Base-by-base conservation (phyloP, 305 asterid genomes). In the Fraxinus dipetala region DNA sequence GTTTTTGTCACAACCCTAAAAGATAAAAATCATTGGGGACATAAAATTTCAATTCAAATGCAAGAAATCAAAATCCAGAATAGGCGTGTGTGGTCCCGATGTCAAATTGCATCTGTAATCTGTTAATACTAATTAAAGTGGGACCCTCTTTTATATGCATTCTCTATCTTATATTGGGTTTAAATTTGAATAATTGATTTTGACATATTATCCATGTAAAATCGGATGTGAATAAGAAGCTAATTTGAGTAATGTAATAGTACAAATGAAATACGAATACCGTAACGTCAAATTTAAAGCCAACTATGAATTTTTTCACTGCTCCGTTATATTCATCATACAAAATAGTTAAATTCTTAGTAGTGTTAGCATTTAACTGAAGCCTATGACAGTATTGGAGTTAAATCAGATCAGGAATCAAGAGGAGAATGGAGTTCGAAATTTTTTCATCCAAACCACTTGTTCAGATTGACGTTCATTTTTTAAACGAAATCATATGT, bases 81-180 rank as follows among this genome's bases (percentile, higher is more conserved):
- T 32, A 73, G 72, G 35, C 79, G 73, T 61, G 32, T 22, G 74
- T 78, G 85, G 82, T 65, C 78, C 78, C 13, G 38, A 24, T 72
- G 48, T 70, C 56, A 72, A 63, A 80, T 59, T 72, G 67, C 78
- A 9, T 84, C 43, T 77, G 84, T 24, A 22, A 32, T 56, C 38
- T 72, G 43, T 30, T 65, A 34, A 73, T 78, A 81, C 79, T 30
- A 81, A 43, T 45, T 11, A 81, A 84, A 63, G 51, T 26, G 11
- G 72, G 83, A 32, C 79, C 80, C 74, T 18, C 22, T 7, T 67
- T 65, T 35, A 65, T 65, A 83, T 84, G 85, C 54, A 79, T 34
- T 56, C 63, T 14, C 22, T 73, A 24, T 38, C 77, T 34, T 34
- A 7, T 16, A 59, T 61, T 73, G 7, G 30, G 80, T 56, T 26